These are phyloP conservation scores for Neurospora sp. DNA, from an alignment of 495 filamentous ascomycete species.

Conservation along the genomic window DNA sequence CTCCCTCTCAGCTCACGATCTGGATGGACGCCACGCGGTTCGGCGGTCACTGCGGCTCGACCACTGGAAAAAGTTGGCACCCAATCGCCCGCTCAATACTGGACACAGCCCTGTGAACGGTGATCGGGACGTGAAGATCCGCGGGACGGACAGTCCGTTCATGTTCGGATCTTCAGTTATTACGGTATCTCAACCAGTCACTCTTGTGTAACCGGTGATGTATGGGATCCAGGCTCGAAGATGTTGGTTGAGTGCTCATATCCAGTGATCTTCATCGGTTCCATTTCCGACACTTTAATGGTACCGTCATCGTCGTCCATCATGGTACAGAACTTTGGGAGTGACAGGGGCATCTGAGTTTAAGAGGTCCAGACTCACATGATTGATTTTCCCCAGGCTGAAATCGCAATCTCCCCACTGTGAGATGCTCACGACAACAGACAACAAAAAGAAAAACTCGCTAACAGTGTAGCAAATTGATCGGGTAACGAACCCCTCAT, in stretches of 20 bases:
- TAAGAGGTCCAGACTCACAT: neutral
- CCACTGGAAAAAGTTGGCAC: neutral
- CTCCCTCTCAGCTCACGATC: neutral
- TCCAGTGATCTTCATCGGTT: neutral
- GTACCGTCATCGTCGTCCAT: neutral
- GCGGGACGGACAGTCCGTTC: neutral
- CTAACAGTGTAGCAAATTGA: neutral
- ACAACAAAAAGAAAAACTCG: neutral
- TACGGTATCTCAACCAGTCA: neutral
- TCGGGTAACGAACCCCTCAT: neutral
- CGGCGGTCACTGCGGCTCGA: neutral
- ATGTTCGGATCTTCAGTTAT: neutral
- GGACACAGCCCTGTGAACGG: neutral
- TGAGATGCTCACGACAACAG: neutral
- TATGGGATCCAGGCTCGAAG: neutral
- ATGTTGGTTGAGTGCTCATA: neutral
- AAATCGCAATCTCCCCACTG: neutral
- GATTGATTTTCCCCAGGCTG: neutral
- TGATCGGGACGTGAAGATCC: neutral
- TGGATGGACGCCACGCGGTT: neutral
- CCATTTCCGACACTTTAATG: neutral
- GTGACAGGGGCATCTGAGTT: neutral
- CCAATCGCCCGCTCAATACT: neutral
- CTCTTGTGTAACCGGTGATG: neutral
- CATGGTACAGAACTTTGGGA: too few species aligned